Evolutionary conservation across 495 filamentous ascomycete genomes (phyloP), one percentile per base, ranked within the genome.

Genomic region (Tuber melanosporum): DNA sequence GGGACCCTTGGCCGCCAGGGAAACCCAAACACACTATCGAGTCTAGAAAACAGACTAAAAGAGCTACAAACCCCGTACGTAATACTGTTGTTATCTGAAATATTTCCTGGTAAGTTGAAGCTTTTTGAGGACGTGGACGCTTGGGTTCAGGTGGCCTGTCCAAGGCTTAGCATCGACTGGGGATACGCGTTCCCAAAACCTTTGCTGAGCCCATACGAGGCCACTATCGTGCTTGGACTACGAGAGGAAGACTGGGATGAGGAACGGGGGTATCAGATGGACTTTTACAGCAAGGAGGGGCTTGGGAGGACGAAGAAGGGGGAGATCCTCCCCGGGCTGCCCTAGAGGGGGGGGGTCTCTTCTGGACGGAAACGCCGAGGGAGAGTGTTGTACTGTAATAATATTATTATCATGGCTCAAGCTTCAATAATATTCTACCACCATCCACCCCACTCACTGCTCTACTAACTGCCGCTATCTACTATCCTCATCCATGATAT

Each of bases 141-240:
- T 76, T 99, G 95, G 95, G 94, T 98, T 47, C 95, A 99, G 85
- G 93, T 99, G 66, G 95, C 95, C 14, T 99, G 95, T 86, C 95
- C 95, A 12, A 85, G 95, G 43, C 82, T 99, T 82, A 97, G 94
- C 84, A 99, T 99, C 76, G 95, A 99, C 86, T 99, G 95, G 95
- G 95, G 95, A 0, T 99, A 98, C 86, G 95, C 96, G 20, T 99
- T 99, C 84, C 87, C 92, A 7, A 86, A 92, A 46, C 95, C 95
- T 46, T 82, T 99, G 78, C 83, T 99, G 82, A 98, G 94, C 71
- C 95, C 95, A 19, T 98, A 98, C 79, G 95, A 99, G 85, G 95
- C 95, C 42, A 87, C 98, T 72, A 91, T 99, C 73, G 95, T 93
- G 47, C 84, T 99, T 70, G 93, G 91, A 6, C 89, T 89, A 73